A percentile compares a stretch with the other conserved stretches of the same genome.
phyloP scores from a whole-genome alignment of 306 rosid species.

The Carpinus viminea region DNA sequence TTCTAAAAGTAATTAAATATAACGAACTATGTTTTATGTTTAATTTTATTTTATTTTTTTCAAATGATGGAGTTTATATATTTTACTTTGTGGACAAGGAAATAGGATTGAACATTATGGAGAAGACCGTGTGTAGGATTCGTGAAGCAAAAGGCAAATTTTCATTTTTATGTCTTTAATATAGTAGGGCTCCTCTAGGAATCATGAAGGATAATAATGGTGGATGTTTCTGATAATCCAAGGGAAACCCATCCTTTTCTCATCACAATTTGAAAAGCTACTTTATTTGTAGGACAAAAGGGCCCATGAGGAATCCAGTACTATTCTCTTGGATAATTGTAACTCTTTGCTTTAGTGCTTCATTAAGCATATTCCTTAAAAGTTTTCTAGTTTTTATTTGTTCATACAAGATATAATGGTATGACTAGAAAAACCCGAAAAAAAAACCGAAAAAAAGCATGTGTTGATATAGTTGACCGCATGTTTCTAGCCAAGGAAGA shows the following conservation, averaged over 20 bases:
- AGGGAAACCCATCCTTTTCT: slow-evolving; percentile 28
- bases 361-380: no score
- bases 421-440: no score
- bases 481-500: no score
- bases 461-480: no score
- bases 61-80: not conserved
- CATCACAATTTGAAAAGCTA: slow-evolving; percentile 7
- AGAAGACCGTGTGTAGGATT: slow-evolving; percentile 22
- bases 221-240: slow-evolving; percentile 31
- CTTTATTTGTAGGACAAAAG: slow-evolving; percentile 7
- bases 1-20: no score
- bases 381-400: no score
- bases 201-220: slow-evolving; percentile 37
- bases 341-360: no score
- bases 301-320: not conserved
- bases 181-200: slow-evolving; percentile 19
- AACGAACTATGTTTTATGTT: no score
- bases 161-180: slow-evolving; percentile 8
- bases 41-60: no score
- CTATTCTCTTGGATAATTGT: not conserved
- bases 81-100: slow-evolving; percentile 2
- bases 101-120: slow-evolving; percentile 9
- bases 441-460: no score
- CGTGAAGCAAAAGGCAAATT: slow-evolving; percentile 43
- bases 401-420: no score